Percentiles rank a stretch among this genome's conserved stretches.
Conservation (phyloP, 208 protist species). For the Vickermania ingenoplastis region DNA sequence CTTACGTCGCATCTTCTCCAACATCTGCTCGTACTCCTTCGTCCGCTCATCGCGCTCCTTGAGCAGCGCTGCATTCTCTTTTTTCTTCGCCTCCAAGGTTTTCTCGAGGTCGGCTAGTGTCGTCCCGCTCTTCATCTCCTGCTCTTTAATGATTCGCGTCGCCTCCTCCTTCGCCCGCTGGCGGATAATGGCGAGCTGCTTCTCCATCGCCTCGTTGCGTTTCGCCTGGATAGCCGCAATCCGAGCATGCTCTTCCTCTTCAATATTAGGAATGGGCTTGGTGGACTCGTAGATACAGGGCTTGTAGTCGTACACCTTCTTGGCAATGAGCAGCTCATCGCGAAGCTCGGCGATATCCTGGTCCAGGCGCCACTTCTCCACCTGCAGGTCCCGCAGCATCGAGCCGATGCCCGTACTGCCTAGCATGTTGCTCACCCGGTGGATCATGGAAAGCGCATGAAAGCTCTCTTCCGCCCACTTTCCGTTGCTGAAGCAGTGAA, state of each 20-base stretch:
- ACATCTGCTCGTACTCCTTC: conserved; percentile 74
- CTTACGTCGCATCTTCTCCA: conserved; percentile 85
- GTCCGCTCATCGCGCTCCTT: conserved; percentile 63
- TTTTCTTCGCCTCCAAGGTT: conserved; percentile 69
- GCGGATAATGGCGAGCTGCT: conserved; percentile 54
- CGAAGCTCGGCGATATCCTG: conserved; percentile 83
- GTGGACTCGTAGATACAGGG: conserved; percentile 78
- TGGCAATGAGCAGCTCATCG: conserved; percentile 79
- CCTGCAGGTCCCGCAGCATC: conserved; percentile 72
- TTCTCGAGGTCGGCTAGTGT: conserved; percentile 70
- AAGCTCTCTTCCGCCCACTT: conserved; percentile 83
- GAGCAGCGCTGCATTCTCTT: conserved; percentile 66
- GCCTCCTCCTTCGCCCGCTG: conserved; percentile 69
- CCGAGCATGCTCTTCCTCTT: conserved; percentile 81
- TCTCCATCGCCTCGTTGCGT: conserved; percentile 66
- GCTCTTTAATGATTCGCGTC: conserved; percentile 54
- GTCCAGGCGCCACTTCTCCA: conserved; percentile 88
- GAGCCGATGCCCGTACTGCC: conserved; percentile 76
- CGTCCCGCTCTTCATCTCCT: conserved; percentile 65
- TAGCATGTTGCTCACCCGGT: conserved; percentile 74
- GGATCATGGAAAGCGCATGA: conserved; percentile 76
- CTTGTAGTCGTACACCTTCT: conserved; percentile 86
- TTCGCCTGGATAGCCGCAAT: conserved; percentile 70
- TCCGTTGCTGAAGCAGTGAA: conserved; percentile 74
- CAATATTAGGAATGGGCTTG: conserved; percentile 78